Evolutionary conservation across 495 filamentous ascomycete species (phyloP), one percentile per base, ranked within the genome.

Genomic region (Alectoria sarmentosa): DNA sequence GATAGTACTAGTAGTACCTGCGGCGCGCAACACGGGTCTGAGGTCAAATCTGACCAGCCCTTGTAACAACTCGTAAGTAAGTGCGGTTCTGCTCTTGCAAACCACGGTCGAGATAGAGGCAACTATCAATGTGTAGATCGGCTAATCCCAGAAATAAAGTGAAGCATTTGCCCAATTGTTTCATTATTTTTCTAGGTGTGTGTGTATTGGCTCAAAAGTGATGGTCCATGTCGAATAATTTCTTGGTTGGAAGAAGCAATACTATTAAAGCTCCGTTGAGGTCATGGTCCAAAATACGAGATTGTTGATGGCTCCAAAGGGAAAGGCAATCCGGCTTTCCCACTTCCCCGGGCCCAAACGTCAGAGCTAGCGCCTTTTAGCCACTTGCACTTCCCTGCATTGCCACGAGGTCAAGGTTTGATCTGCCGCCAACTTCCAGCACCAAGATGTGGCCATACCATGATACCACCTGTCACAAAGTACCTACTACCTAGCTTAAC

Each of bases 381-480:
- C 34, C 14, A 67, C 17, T 48, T 9, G 15, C 26, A 1, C 44
- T 1, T 67, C 65, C 65, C 65, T 67, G 65, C 28, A 49, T 32
- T 57, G 65, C 61, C 65, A 56, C 65, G 65, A 60, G 65, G 65
- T 54, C 65, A 61, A 60, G 65, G 65, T 54, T 54, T 15, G 28
- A 54, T 54, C 49, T 32, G 19, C 49, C 28, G 49, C 49, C 49
- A n/a, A n/a, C n/a, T n/a, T n/a, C n/a, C n/a, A n/a, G n/a, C n/a
- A n/a, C n/a, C n/a, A 54, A 54, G 49, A 54, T 54, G 49, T 32
- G 14, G 28, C 49, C 49, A 54, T 32, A 34, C 26, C 11, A 23
- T 11, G n/a, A n/a, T 46, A 7, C 11, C 4, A 54, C 28, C 49
- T 54, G 23, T 49, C 46, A 49, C n/a, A 41, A 41, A 37, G 10